These are phyloP conservation scores for Pseudozyma sp. DNA, from an alignment of 1,284 basidiomycete genomes.

Conservation along the genomic window DNA sequence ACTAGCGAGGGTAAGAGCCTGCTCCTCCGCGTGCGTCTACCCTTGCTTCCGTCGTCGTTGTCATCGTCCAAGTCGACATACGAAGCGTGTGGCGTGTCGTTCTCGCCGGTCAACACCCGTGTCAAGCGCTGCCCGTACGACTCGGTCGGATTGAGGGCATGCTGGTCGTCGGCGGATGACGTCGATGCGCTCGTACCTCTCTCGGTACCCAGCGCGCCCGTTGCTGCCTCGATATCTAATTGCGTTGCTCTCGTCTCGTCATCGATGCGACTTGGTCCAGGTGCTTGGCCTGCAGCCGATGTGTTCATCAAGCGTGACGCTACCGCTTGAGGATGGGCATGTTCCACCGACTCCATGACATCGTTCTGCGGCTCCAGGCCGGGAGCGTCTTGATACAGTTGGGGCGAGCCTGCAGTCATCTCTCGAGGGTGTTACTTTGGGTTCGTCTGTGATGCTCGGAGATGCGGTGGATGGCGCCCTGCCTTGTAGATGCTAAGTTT, in stretches of 20 bases:
- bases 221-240: constrained; percentile 25
- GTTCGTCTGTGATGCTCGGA: neutral
- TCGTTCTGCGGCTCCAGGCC: constrained; percentile 37
- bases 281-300: neutral
- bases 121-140: constrained; percentile 35
- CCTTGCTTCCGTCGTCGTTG: constrained; percentile 4
- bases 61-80: neutral
- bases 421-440: neutral
- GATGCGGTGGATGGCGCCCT: neutral
- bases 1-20: constrained; percentile 10
- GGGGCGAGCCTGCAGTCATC: constrained; percentile 2
- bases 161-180: neutral
- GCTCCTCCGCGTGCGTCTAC: constrained; percentile 1
- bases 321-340: constrained; percentile 9
- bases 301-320: constrained; percentile 1
- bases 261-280: neutral
- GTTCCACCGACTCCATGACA: constrained; percentile 16
- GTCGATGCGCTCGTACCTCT: neutral
- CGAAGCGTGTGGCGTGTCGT: neutral
- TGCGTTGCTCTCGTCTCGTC: neutral
- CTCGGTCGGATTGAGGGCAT: constrained; percentile 19
- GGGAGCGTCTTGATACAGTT: constrained; percentile 40
- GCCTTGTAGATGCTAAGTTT: neutral
- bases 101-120: constrained; percentile 38
- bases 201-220: neutral